Base-by-base conservation (phyloP, 2,329 filamentous ascomycete genomes). In the Trichophyton rubrum region DNA sequence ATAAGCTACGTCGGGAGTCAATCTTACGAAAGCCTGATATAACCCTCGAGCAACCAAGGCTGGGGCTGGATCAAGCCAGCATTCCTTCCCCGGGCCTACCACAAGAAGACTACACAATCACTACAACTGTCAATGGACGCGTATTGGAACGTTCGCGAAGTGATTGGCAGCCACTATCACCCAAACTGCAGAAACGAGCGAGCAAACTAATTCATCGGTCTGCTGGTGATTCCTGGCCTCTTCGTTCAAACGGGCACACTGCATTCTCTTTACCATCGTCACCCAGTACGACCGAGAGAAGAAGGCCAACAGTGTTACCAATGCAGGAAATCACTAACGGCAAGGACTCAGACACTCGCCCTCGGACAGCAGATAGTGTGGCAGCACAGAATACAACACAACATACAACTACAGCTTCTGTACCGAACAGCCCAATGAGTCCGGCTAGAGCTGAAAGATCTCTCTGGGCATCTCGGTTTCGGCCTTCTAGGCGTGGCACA, bases 1-100 rank as follows among this genome's bases (percentile, higher is more conserved):
- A 56, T 66, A 68, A 56, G 69, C 68, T 55, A 49, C 68, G 17
- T 68, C 59, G 59, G 6, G 67, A 69, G 33, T 60, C 64, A 15
- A 82, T 79, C 67, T 79, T 86, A 20, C 76, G 80, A 35, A 82
- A 83, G 41, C 71, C 75, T 8, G 85, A 88, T 64, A 86, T 83
- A 0, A 79, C 76, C 20, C 74, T 87, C 1, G 85, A 88, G 69
- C 78, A 83, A 35, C 82, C 77, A 64, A 69, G 74, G n/a, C 43
- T 47, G 49, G 22, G 27, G n/a, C 74, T 77, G 5, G 79, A 86
- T 67, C 75, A 56, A 64, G 66, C 27, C 22, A n/a, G 9, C 47
- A 49, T 22, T 43, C 2, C n/a, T 17, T 43, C 40, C 40, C 43
- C 41, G 11, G 13, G 22, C 13, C 7, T 30, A n/a, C 27, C 20